Percentiles rank a stretch among this genome's conserved stretches.
Evolutionary conservation across 805 yeast species (phyloP).

Genomic region (Wickerhamomyces strasburgensis): DNA sequence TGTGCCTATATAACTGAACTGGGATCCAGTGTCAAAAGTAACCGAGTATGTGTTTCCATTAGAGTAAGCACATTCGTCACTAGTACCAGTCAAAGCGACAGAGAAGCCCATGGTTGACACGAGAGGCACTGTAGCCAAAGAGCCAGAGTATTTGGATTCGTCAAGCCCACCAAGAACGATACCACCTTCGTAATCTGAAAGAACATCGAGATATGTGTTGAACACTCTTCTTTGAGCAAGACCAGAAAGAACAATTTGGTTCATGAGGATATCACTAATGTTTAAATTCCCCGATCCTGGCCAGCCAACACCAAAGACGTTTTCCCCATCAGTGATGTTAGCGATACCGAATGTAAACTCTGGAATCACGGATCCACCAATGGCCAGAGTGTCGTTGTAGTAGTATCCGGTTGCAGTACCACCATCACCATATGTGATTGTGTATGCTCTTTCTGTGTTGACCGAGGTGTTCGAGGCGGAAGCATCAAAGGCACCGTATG

Average conservation of each 20-base stretch:
- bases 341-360: slow-evolving; percentile 5
- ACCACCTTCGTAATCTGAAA: slow-evolving; percentile 7
- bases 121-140: slow-evolving; percentile 12
- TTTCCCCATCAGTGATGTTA: slow-evolving; percentile 3
- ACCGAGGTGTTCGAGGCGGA: slow-evolving; percentile 3
- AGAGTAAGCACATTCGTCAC: slow-evolving; percentile 13
- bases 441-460: not conserved
- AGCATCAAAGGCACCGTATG: slow-evolving; percentile 6
- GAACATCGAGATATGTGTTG: slow-evolving; percentile 5
- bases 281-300: not conserved
- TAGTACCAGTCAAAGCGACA: slow-evolving; percentile 10
- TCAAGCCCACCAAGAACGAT: slow-evolving; percentile 23
- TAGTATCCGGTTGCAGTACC: slow-evolving; percentile 2
- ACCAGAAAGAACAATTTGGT: slow-evolving; percentile 3
- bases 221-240: slow-evolving; percentile 11
- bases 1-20: slow-evolving; percentile 7
- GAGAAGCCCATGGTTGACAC: not conserved
- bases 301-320: slow-evolving; percentile 13
- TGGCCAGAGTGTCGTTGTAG: slow-evolving; percentile 8
- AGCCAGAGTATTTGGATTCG: slow-evolving; percentile 11
- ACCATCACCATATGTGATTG: slow-evolving; percentile 10
- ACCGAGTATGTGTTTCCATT: slow-evolving; percentile 1
- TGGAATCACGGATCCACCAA: slow-evolving; percentile 7
- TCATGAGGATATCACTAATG: slow-evolving; percentile 1
- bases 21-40: slow-evolving; percentile 19